phyloP scores from a whole-genome alignment of 2,329 filamentous ascomycete genomes.

The Aspergillus floridensis region DNA sequence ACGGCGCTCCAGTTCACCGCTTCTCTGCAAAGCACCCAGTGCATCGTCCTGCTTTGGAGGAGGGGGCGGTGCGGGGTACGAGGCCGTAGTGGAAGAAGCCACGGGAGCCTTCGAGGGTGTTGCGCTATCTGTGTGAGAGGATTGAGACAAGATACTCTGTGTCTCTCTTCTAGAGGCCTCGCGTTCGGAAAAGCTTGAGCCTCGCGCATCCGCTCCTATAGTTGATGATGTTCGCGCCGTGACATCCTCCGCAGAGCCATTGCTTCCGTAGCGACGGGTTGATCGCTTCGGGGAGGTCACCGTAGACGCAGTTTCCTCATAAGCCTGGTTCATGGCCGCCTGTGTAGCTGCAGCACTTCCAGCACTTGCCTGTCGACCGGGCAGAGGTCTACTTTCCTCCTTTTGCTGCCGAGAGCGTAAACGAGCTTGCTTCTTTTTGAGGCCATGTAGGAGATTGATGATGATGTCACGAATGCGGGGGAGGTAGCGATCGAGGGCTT shows the following conservation, averaged over 20 bases:
- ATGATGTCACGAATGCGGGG: slow-evolving; percentile 97
- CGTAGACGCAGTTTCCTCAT: slow-evolving; percentile 38
- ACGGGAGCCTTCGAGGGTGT: slow-evolving; percentile 30
- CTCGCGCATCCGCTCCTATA: slow-evolving; percentile 24
- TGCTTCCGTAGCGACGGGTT: slow-evolving; percentile 39
- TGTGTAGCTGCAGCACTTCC: slow-evolving; percentile 48
- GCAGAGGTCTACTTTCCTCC: slow-evolving; percentile 45
- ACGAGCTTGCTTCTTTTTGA: slow-evolving; percentile 96
- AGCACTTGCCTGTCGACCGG: slow-evolving; percentile 45
- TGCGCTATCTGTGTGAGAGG: slow-evolving; percentile 67
- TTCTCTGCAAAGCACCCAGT: slow-evolving; percentile 82
- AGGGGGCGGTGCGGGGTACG: slow-evolving; percentile 69
- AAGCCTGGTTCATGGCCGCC: slow-evolving; percentile 45
- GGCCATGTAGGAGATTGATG: slow-evolving; percentile 89
- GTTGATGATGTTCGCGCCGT: slow-evolving; percentile 31
- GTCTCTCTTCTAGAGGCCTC: slow-evolving; percentile 41
- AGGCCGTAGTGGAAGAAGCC: slow-evolving; percentile 25
- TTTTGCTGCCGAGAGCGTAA: slow-evolving; percentile 59
- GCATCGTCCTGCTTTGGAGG: slow-evolving; percentile 84
- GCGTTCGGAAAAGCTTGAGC: slow-evolving; percentile 36
- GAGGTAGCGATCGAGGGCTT: slow-evolving; percentile 90
- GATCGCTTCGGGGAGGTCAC: slow-evolving; percentile 35
- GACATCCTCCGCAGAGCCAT: slow-evolving; percentile 37
- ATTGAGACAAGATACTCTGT: slow-evolving; percentile 47
- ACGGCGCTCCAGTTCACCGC: slow-evolving; percentile 85